These are phyloP conservation scores for Akanthomyces muscarius DNA, from an alignment of 2,329 filamentous ascomycete species.

Conservation along the genomic window DNA sequence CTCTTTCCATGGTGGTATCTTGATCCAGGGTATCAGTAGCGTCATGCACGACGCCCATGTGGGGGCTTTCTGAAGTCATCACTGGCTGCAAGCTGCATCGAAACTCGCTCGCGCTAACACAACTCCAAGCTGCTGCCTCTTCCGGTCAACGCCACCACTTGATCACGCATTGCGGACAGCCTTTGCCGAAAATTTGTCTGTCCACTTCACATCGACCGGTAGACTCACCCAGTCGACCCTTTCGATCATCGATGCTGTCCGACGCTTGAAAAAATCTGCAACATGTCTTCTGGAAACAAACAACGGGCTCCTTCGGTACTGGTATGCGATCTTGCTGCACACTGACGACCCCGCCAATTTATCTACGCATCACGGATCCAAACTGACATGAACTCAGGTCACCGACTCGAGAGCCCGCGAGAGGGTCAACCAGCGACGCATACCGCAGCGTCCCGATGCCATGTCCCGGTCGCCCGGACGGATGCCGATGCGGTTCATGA, in stretches of 20 bases:
- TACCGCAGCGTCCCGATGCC: constrained; percentile 33
- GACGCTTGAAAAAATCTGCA: background rate
- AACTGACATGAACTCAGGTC: constrained; percentile 27
- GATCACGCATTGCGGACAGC: background rate
- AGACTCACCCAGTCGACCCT: background rate
- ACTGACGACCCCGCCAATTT: background rate
- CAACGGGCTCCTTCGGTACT: constrained; percentile 18
- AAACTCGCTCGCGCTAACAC: constrained; percentile 10
- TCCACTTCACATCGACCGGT: background rate
- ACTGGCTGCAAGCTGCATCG: constrained; percentile 12
- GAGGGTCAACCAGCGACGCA: constrained; percentile 30
- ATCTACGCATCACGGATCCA: constrained; percentile 16
- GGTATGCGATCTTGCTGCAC: constrained; percentile 12
- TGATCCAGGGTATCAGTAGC: constrained; percentile 10
- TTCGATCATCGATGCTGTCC: background rate
- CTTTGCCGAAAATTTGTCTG: background rate
- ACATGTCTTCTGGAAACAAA: constrained; percentile 18
- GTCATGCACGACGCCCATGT: constrained; percentile 8
- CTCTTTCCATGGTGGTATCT: background rate
- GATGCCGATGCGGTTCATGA: constrained; percentile 68
- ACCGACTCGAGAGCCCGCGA: constrained; percentile 35
- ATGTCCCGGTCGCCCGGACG: constrained; percentile 28
- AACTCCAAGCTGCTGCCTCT: constrained; percentile 10
- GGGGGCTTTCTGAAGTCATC: constrained; percentile 17
- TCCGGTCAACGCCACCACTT: constrained; percentile 13